Evolutionary conservation across 176 grass and related monocot genomes (phyloP).

Genomic region (Eremochloa ophiuroides): DNA sequence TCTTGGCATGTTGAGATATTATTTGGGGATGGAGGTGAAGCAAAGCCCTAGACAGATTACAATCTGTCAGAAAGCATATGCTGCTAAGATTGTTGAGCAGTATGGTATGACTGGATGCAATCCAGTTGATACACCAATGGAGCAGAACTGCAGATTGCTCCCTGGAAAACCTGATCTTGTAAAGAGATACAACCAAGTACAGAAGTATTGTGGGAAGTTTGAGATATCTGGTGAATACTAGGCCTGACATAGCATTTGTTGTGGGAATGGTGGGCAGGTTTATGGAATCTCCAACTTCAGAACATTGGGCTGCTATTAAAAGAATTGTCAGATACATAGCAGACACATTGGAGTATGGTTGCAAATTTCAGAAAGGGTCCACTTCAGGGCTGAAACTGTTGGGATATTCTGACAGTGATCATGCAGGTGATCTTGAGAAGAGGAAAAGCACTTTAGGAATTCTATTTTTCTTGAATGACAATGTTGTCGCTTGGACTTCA

Average conservation of each 20-base stretch:
- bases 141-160: fast-evolving
- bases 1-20: too few species aligned
- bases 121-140: neutral
- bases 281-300: neutral
- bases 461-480: too few species aligned
- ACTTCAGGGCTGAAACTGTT: too few species aligned
- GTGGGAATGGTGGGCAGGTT: neutral
- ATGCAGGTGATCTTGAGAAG: neutral
- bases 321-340: neutral
- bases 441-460: neutral
- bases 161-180: neutral
- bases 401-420: neutral
- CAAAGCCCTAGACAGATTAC: neutral
- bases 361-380: neutral
- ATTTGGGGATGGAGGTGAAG: too few species aligned
- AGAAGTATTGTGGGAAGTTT: neutral
- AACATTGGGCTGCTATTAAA: neutral
- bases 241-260: neutral
- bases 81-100: neutral
- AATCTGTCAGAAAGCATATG: neutral
- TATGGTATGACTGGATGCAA: neutral
- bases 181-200: fast-evolving
- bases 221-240: neutral
- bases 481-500: too few species aligned
- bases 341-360: neutral